Evolutionary conservation across 2,329 filamentous ascomycete species (phyloP).

Genomic region (Diaporthe sp.): DNA sequence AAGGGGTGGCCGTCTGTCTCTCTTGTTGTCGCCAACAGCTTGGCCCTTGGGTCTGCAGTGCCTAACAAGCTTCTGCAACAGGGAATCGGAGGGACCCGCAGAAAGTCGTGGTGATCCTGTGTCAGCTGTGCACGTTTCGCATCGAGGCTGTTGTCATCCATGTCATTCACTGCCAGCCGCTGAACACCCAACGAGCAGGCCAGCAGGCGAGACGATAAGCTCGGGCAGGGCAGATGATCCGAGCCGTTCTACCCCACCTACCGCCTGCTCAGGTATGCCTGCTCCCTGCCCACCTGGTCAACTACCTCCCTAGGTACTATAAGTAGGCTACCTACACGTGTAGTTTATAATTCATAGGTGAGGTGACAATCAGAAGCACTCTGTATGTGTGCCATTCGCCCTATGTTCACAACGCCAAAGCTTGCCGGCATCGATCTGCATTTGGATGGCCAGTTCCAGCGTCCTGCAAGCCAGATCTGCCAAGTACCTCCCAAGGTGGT

Average conservation of each 20-base stretch:
- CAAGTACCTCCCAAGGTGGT: neutral
- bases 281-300: neutral
- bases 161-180: slow-evolving; percentile 4
- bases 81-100: slow-evolving; percentile 17
- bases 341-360: no score
- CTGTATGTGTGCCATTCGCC: no score
- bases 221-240: slow-evolving; percentile 27
- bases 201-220: slow-evolving; percentile 11
- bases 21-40: slow-evolving; percentile 10
- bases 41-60: neutral
- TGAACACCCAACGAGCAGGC: neutral
- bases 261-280: neutral
- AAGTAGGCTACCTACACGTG: neutral
- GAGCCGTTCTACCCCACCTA: slow-evolving; percentile 23
- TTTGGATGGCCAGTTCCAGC: neutral
- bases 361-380: no score
- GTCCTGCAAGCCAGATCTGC: neutral
- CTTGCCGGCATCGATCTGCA: neutral
- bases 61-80: slow-evolving; percentile 29
- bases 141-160: slow-evolving; percentile 23
- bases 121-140: slow-evolving; percentile 28
- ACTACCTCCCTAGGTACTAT: neutral
- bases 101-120: slow-evolving; percentile 31
- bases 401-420: no score
- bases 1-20: neutral